Evolutionary conservation across 495 filamentous ascomycete genomes (phyloP), one percentile per base, ranked within the genome.

Genomic region (Penicillium steckii): DNA sequence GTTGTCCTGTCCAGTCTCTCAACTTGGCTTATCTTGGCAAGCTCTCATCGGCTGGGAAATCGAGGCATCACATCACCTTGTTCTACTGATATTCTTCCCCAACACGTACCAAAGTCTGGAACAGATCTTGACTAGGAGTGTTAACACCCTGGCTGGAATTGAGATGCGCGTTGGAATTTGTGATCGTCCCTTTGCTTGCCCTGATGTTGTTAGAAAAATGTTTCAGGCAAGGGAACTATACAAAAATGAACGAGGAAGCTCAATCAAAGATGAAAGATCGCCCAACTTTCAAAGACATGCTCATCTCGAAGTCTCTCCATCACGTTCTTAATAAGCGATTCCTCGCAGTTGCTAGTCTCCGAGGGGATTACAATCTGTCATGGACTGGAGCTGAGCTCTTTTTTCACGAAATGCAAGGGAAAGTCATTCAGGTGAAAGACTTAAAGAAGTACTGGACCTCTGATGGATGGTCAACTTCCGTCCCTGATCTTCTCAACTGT

Each of bases 11-110:
- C 84, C 84, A 1, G 79, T 90, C 43, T 69, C 73, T 0, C 87
- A 87, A 53, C 78, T 96, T 2, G 85, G 79, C 2, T 81, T 97
- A 23, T 90, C 90, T 2, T 77, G 87, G 23, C 89, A 92, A 53
- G 87, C 82, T 1, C 77, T 87, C 68, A 78, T 83, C 55, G 87
- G 90, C 12, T 97, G 93, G 93, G 75, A 85, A 45, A 65, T 97
- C 15, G 61, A 79, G 12, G 64, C 72, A 0, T 65, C 71, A 0
- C 84, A 95, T 22, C 94, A 94, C 60, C 64, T 96, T 35, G 81
- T 95, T 5, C 73, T 95, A 5, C 75, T 96, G 12, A 77, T 96
- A n/a, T 78, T 81, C 42, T 92, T 86, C 57, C 66, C 73, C 0
- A 57, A 62, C 23, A 73, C 69, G 1, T 96, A 95, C 68, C 62